These are phyloP conservation scores for Daldinia bambusicola DNA, from an alignment of 495 filamentous ascomycete species.

Conservation along the genomic window DNA sequence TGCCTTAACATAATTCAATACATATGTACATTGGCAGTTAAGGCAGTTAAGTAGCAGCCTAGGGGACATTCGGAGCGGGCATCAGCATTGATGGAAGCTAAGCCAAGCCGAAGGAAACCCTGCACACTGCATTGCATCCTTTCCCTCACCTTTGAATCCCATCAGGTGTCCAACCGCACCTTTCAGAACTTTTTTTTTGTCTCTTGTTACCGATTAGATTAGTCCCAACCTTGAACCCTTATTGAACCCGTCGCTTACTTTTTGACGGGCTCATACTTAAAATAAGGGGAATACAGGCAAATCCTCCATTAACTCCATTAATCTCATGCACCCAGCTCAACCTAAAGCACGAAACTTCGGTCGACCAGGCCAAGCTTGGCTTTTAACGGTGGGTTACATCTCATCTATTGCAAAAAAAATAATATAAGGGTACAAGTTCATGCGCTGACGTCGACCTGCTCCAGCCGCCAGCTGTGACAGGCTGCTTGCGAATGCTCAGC, in stretches of 20 bases:
- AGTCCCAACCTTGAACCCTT: constrained; percentile 3
- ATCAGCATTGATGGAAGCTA: constrained; percentile 26
- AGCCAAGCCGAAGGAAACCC: constrained; percentile 34
- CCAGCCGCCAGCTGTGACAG: constrained; percentile 48
- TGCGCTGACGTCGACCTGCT: constrained; percentile 57
- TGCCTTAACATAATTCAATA: constrained; percentile 8
- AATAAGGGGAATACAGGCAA: constrained; percentile 1
- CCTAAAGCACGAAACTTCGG: constrained; percentile 30
- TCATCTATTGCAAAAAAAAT: constrained; percentile 26
- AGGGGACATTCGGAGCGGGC: constrained; percentile 36
- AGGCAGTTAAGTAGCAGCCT: neutral
- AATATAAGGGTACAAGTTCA: constrained; percentile 43
- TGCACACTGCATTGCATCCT: constrained; percentile 42
- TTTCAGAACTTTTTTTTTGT: constrained; percentile 24
- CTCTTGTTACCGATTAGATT: constrained; percentile 7
- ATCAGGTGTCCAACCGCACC: constrained; percentile 17
- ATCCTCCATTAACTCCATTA: neutral
- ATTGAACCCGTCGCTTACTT: constrained; percentile 5
- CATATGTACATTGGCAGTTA: neutral
- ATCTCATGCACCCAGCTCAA: constrained; percentile 16
- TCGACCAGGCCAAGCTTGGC: constrained; percentile 30
- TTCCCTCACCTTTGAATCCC: constrained; percentile 35
- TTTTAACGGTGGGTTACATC: constrained; percentile 44
- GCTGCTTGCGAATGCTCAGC: constrained; percentile 48
- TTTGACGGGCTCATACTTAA: neutral